A percentile compares a stretch with the other conserved stretches of the same genome.
Evolutionary conservation across 768 basidiomycete species (phyloP).

Genomic region (Phanerochaete carnosa): DNA sequence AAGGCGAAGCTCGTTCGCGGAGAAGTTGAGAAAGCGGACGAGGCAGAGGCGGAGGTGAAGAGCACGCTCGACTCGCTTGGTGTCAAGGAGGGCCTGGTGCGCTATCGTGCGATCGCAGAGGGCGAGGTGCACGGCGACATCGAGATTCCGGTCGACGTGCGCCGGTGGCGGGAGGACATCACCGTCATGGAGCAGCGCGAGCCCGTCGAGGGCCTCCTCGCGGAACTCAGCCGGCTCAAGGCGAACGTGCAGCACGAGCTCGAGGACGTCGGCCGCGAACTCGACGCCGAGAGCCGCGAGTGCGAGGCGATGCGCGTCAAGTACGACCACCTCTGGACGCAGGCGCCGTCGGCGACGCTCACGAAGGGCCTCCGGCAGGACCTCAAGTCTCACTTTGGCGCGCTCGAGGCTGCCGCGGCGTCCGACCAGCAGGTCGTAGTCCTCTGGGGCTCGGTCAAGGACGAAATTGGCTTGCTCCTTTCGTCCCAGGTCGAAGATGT

Average conservation of each 20-base stretch:
- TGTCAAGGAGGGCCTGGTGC: conserved; percentile 63
- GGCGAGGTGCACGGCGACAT: conserved; percentile 60
- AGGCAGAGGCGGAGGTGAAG: conserved; percentile 74
- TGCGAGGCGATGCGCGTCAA: conserved; percentile 88
- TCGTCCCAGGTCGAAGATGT: conserved; percentile 60
- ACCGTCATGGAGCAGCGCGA: conserved; percentile 64
- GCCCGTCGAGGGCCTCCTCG: conserved; percentile 59
- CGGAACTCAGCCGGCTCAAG: conserved; percentile 57
- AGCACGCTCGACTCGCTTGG: conserved; percentile 81
- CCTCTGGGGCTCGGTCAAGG: conserved; percentile 68
- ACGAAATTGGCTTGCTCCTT: conserved; percentile 62
- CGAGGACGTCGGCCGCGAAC: conserved; percentile 54
- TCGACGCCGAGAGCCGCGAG: conserved; percentile 81
- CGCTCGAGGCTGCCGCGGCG: conserved; percentile 71
- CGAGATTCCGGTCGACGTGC: conserved; percentile 68
- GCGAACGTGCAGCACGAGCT: conserved; percentile 56
- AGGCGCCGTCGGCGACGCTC: conserved; percentile 73
- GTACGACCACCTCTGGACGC: conserved; percentile 85
- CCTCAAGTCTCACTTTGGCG: conserved; percentile 67
- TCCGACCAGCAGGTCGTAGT: conserved; percentile 75
- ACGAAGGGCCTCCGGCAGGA: conserved; percentile 74
- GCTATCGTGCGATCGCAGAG: conserved; percentile 70
- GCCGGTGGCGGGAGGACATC: conserved; percentile 75
- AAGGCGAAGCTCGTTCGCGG: conserved; percentile 91
- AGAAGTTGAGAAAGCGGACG: conserved; percentile 86